Conservation (phyloP, 2,329 filamentous ascomycete species). For the Myriosclerotinia scirpicola region DNA sequence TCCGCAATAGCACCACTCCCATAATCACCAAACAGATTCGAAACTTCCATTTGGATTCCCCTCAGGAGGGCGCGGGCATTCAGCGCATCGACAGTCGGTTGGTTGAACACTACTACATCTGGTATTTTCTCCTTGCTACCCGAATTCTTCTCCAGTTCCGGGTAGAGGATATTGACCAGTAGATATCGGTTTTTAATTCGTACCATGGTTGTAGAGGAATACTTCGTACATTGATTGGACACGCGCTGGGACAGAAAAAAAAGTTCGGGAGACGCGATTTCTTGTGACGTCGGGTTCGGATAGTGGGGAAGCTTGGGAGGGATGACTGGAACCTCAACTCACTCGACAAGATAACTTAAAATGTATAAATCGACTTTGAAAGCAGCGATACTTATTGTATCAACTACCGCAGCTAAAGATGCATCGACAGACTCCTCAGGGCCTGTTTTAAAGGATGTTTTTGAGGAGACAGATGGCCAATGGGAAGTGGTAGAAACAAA, state of each 20-base stretch:
- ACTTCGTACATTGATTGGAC: neutral
- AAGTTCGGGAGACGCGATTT: slow-evolving; percentile 23
- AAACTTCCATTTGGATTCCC: slow-evolving; percentile 68
- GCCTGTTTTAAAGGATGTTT: slow-evolving; percentile 64
- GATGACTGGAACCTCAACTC: neutral
- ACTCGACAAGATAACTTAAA: slow-evolving; percentile 17
- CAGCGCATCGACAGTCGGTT: slow-evolving; percentile 73
- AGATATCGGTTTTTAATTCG: slow-evolving; percentile 95
- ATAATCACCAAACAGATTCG: slow-evolving; percentile 82
- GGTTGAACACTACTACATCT: slow-evolving; percentile 70
- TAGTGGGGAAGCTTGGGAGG: neutral
- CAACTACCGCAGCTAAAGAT: slow-evolving; percentile 82
- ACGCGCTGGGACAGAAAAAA: slow-evolving; percentile 16
- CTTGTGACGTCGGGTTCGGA: slow-evolving; percentile 19
- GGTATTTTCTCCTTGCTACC: slow-evolving; percentile 46
- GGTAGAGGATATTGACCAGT: slow-evolving; percentile 91
- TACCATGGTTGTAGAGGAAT: slow-evolving; percentile 63
- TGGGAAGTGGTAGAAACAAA: slow-evolving; percentile 70
- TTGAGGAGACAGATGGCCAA: slow-evolving; percentile 65
- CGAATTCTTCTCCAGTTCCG: slow-evolving; percentile 47
- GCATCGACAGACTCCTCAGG: slow-evolving; percentile 75
- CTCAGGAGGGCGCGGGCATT: slow-evolving; percentile 64
- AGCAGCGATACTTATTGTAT: slow-evolving; percentile 81
- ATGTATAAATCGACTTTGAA: slow-evolving; percentile 54
- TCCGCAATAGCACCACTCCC: slow-evolving; percentile 73